A percentile compares a stretch with the other conserved stretches of the same genome.
These are phyloP conservation scores for Sambucus nigra DNA, from an alignment of 129 eudicot genomes.

Conservation along the genomic window DNA sequence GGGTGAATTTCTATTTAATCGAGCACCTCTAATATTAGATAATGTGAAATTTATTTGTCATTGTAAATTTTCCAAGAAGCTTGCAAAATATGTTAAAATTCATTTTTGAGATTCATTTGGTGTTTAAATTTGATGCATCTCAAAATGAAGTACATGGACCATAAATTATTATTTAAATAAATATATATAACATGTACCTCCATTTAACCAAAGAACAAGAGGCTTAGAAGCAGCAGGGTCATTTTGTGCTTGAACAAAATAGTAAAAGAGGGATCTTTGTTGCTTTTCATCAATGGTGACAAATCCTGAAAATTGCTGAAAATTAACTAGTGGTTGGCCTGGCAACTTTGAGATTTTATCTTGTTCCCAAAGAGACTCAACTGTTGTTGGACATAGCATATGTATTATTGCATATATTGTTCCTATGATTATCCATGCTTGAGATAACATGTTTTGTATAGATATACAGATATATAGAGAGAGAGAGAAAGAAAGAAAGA, in stretches of 20 bases:
- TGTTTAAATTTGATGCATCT: too few species aligned
- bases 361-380: constrained; percentile 15
- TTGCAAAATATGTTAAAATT: too few species aligned
- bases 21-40: too few species aligned
- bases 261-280: constrained; percentile 45
- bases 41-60: too few species aligned
- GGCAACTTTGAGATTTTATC: constrained; percentile 45
- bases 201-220: constrained; percentile 73
- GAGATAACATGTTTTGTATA: constrained; percentile 22
- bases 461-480: constrained; percentile 6
- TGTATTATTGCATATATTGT: constrained; percentile 6
- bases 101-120: too few species aligned
- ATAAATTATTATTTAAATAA: too few species aligned
- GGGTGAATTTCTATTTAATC: too few species aligned
- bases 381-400: background rate
- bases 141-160: too few species aligned
- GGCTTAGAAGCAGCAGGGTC: constrained; percentile 59
- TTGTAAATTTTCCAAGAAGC: too few species aligned
- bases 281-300: constrained; percentile 34
- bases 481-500: background rate
- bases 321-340: constrained; percentile 54
- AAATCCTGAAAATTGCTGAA: constrained; percentile 56
- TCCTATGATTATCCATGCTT: constrained; percentile 26
- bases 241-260: constrained; percentile 63
- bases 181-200: constrained; percentile 27